A percentile compares a stretch with the other conserved stretches of the same genome.
phyloP scores from a whole-genome alignment of 2,329 filamentous ascomycete species.

The Zymoseptoria pseudotritici region DNA sequence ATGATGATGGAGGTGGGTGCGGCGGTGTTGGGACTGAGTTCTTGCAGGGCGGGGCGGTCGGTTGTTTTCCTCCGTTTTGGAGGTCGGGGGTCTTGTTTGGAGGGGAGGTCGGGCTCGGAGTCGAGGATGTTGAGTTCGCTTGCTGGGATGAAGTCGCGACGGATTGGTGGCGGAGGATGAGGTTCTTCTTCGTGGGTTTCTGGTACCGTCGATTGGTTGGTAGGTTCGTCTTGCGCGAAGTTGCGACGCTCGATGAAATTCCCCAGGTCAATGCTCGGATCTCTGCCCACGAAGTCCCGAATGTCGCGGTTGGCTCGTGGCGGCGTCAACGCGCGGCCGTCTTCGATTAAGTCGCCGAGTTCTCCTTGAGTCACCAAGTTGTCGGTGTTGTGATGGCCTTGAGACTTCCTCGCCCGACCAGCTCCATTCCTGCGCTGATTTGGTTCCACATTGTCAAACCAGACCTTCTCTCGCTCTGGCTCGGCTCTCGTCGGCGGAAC shows the following conservation, averaged over 20 bases:
- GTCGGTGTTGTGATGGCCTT: slow-evolving; percentile 1
- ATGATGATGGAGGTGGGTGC: not conserved
- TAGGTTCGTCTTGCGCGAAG: not conserved
- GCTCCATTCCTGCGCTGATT: slow-evolving; percentile 3
- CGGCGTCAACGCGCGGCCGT: slow-evolving; percentile 16
- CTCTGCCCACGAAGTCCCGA: slow-evolving; percentile 21
- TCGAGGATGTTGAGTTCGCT: slow-evolving; percentile 21
- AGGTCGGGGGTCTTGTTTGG: slow-evolving; percentile 5
- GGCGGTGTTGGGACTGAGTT: slow-evolving; percentile 17
- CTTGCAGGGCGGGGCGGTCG: slow-evolving; percentile 15
- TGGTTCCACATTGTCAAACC: slow-evolving; percentile 26
- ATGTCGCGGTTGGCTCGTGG: slow-evolving; percentile 27
- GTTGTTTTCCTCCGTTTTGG: slow-evolving; percentile 22
- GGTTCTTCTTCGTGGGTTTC: not conserved
- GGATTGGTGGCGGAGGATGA: not conserved
- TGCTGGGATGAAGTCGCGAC: slow-evolving; percentile 23
- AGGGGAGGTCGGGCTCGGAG: slow-evolving; percentile 3
- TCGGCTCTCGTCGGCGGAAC: slow-evolving; percentile 19
- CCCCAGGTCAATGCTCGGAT: slow-evolving; percentile 1
- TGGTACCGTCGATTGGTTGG: not conserved
- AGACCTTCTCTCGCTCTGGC: slow-evolving; percentile 19
- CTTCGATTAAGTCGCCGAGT: slow-evolving; percentile 17
- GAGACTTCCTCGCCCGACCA: not conserved
- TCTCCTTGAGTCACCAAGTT: slow-evolving; percentile 22
- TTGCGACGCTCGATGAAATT: slow-evolving; percentile 14